phyloP scores from a whole-genome alignment of 768 basidiomycete genomes.

The Porphyrellus cyaneotinctus region DNA sequence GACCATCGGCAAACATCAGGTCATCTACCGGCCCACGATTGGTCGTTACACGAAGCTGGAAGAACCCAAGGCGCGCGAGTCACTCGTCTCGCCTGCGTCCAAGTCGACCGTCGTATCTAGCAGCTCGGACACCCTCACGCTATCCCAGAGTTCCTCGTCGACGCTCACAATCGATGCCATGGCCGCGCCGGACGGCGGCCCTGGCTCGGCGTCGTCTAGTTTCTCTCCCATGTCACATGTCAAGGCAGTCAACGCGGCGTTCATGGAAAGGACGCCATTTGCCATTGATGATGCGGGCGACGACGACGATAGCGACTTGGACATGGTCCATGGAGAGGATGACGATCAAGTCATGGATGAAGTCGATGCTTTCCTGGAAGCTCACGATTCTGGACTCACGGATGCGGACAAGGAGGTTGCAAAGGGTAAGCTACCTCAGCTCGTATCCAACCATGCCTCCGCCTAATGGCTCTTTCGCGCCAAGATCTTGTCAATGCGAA shows the following conservation, averaged over 20 bases:
- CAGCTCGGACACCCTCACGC: conserved; percentile 27
- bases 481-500: conserved; percentile 58
- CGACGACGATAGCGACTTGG: conserved; percentile 59
- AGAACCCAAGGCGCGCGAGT: conserved; percentile 86
- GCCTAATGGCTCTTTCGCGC: not conserved
- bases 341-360: conserved; percentile 88
- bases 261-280: conserved; percentile 91
- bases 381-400: conserved; percentile 81
- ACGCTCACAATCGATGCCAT: conserved; percentile 48
- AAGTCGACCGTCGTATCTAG: conserved; percentile 47
- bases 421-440: conserved; percentile 49
- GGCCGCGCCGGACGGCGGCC: conserved; percentile 19
- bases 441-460: not conserved
- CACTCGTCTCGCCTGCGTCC: conserved; percentile 68
- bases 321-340: conserved; percentile 50
- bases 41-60: conserved; percentile 79
- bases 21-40: conserved; percentile 77
- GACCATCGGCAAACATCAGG: conserved; percentile 90
- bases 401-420: conserved; percentile 76
- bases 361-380: conserved; percentile 93
- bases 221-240: conserved; percentile 63
- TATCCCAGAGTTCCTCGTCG: conserved; percentile 39
- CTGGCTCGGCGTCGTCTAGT: conserved; percentile 22
- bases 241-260: conserved; percentile 71
- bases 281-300: conserved; percentile 90